Conservation (phyloP, 129 eudicot species). For the Tagetes erecta region DNA sequence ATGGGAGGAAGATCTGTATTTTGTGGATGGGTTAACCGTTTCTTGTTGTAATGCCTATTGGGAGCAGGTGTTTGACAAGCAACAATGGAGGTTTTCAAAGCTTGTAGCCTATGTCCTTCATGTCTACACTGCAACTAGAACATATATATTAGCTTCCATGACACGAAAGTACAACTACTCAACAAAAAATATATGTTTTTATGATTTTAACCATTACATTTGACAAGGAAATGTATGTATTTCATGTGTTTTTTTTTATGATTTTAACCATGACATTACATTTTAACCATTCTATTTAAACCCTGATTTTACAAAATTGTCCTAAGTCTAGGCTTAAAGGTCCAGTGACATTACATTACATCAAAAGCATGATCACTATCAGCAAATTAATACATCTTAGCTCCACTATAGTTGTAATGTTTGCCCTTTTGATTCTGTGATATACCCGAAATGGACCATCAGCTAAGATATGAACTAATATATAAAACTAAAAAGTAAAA, state of each 20-base stretch:
- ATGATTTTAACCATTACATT: background rate
- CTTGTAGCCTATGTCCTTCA: slow-evolving; percentile 21
- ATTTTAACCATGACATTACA: background rate
- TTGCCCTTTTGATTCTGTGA: background rate
- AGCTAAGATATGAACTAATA: background rate
- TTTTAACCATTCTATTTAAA: background rate
- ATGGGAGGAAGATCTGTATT: slow-evolving; percentile 88
- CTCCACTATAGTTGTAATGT: background rate
- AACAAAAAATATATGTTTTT: background rate
- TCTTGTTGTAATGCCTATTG: slow-evolving; percentile 34
- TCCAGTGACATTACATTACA: background rate
- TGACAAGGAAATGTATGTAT: no score
- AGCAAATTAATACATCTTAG: background rate
- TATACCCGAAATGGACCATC: background rate
- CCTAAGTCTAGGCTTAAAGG: background rate
- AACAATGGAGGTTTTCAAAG: slow-evolving; percentile 36
- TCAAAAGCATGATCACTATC: background rate
- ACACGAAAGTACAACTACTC: background rate
- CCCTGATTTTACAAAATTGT: background rate
- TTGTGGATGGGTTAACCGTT: slow-evolving; percentile 49
- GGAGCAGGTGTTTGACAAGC: slow-evolving; percentile 35
- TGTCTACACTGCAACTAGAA: slow-evolving; percentile 45
- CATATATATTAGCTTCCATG: slow-evolving; percentile 5
- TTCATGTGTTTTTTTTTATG: background rate
- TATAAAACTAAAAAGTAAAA: background rate